A percentile compares a stretch with the other conserved stretches of the same genome.
Conservation (phyloP, 345 rosid genomes). For the Murraya paniculata region DNA sequence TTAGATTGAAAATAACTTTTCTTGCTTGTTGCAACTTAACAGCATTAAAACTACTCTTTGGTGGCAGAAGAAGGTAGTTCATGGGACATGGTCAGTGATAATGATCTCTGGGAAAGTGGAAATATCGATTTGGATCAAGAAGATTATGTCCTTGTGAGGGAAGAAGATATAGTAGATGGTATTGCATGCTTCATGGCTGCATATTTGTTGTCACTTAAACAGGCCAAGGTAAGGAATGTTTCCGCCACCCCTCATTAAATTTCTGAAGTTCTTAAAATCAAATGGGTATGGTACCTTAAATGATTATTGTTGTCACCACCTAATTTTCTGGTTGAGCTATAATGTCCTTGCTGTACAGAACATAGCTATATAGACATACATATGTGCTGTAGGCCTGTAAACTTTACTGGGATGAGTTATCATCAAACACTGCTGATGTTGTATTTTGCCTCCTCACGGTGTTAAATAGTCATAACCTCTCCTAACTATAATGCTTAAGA, state of each 20-base stretch:
- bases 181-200: conserved; percentile 95
- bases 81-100: conserved; percentile 77
- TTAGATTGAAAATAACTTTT: neutral
- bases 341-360: neutral
- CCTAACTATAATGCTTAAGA: neutral
- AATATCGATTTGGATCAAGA: conserved; percentile 45
- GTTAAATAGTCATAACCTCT: neutral
- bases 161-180: conserved; percentile 96
- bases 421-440: neutral
- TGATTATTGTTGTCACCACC: neutral
- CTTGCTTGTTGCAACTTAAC: neutral
- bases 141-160: conserved; percentile 82
- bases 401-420: neutral
- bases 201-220: conserved; percentile 75
- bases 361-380: neutral
- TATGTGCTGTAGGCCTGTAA: neutral
- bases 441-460: neutral
- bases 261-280: conserved; percentile 1
- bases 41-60: conserved; percentile 18
- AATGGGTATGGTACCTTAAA: neutral
- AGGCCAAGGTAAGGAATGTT: conserved; percentile 67
- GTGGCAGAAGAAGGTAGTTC: conserved; percentile 67
- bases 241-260: neutral
- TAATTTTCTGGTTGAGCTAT: neutral
- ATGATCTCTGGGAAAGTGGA: conserved; percentile 73